Evolutionary conservation across 371 early-diverging fungal species (phyloP), one percentile per base, ranked within the genome.

Genomic region (Apophysomyces variabilis): DNA sequence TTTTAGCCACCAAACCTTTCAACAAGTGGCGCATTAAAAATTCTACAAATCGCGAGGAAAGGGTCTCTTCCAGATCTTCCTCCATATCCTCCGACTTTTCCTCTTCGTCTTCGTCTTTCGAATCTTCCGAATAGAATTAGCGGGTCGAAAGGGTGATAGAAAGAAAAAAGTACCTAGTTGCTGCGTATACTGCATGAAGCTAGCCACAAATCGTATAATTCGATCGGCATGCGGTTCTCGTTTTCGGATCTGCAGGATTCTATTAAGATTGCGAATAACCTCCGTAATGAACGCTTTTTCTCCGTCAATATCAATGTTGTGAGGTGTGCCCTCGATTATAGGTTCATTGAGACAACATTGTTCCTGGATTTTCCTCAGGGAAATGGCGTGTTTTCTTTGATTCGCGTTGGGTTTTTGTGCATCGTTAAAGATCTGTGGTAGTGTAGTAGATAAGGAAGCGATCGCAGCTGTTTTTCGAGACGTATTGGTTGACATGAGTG

Each of bases 371-470:
- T 92, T 93, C 60, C 92, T 83, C n/a, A 95, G 78, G 37, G 88
- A 85, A 44, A 89, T 86, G 12, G 90, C 88, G 66, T 90, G 86
- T 66, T 87, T 89, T 65, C 92, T 87, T 67, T 91, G 89, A 5
- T 83, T 84, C 5, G 89, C 84, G 18, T 84, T 79, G 0, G 89
- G 82, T 62, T 84, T 84, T 70, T 93, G 93, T 6, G 89, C 85
- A n/a, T 93, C 92, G 66, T 89, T 89, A 70, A 94, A 93, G 60
- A 94, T 82, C 60, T 82, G 73, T 0, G 88, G 85, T n/a, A 92
- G 60, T 9, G 71, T 66, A 7, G 76, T 76, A 21, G 75, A 71
- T 60, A 90, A 60, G n/a, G 77, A 70, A 5, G 70, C 61, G 36
- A 86, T 38, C 11, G 78, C 74, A 47, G 78, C 69, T 39, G 58